These are phyloP conservation scores for Hypoxylon lienhwacheense DNA, from an alignment of 495 filamentous ascomycete genomes.

Conservation along the genomic window DNA sequence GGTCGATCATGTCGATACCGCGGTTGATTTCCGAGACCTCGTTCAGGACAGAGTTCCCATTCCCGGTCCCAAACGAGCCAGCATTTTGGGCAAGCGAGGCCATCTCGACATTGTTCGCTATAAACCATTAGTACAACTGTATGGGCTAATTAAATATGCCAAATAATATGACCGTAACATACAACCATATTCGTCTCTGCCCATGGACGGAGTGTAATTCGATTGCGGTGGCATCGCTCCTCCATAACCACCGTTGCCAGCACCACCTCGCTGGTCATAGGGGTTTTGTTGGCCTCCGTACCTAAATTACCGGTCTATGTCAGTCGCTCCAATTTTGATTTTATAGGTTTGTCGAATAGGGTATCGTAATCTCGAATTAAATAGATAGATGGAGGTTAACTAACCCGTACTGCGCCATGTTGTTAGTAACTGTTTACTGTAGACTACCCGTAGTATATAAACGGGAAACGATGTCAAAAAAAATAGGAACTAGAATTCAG, in stretches of 20 bases:
- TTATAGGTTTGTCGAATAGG: too few relatives aligned
- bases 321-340: constrained; percentile 21
- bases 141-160: neutral
- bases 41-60: constrained; percentile 76
- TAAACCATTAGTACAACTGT: constrained; percentile 14
- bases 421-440: constrained; percentile 19
- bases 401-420: constrained; percentile 48
- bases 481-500: constrained; percentile 1
- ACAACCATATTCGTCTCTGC: constrained; percentile 53
- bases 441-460: constrained; percentile 13
- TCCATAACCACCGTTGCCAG: constrained; percentile 38
- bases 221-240: constrained; percentile 44
- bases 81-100: constrained; percentile 55
- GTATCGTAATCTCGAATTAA: constrained; percentile 6
- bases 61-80: constrained; percentile 46
- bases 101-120: constrained; percentile 65
- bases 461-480: constrained; percentile 11
- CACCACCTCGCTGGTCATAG: constrained; percentile 51
- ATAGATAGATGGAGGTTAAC: constrained; percentile 13
- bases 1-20: constrained; percentile 74
- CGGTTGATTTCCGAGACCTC: constrained; percentile 77
- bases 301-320: constrained; percentile 35
- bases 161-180: constrained; percentile 43
- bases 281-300: constrained; percentile 54
- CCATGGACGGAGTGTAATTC: constrained; percentile 47